A percentile compares a stretch with the other conserved stretches of the same genome.
Conservation (phyloP, 257 asterid genomes). For the Solanum corneliomulleri region DNA sequence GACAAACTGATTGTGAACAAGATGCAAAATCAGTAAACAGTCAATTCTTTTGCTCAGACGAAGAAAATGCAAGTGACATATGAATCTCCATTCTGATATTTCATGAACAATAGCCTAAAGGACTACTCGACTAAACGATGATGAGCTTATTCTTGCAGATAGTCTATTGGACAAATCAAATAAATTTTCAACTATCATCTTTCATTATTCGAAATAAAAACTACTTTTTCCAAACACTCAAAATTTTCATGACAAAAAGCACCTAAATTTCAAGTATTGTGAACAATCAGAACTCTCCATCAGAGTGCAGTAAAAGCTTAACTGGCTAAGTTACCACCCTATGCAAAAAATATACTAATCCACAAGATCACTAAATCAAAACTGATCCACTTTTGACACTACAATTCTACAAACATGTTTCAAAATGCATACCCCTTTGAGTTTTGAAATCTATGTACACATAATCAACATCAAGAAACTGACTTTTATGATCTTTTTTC, state of each 20-base stretch:
- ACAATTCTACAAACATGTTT: not conserved
- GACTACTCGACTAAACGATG: not conserved
- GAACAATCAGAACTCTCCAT: not conserved
- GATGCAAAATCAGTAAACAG: not conserved
- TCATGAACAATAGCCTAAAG: not conserved
- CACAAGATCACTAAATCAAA: not conserved
- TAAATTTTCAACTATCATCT: not conserved
- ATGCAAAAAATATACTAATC: not conserved
- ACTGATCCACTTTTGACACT: not conserved
- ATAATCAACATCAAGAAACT: not conserved
- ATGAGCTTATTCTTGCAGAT: not conserved
- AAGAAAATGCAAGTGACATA: not conserved
- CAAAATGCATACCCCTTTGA: not conserved
- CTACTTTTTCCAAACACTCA: not conserved
- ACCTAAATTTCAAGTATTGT: not conserved
- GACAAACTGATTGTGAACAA: slow-evolving; percentile 34
- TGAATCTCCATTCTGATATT: not conserved
- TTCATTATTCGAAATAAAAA: not conserved
- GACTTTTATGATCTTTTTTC: not conserved
- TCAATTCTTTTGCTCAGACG: not conserved
- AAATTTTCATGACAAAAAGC: not conserved
- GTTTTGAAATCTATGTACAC: not conserved
- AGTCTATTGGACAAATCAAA: not conserved
- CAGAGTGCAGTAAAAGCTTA: not conserved
- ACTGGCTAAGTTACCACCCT: not conserved